Conservation (phyloP, 2,329 filamentous ascomycete species). For the Seiridium unicorne region DNA sequence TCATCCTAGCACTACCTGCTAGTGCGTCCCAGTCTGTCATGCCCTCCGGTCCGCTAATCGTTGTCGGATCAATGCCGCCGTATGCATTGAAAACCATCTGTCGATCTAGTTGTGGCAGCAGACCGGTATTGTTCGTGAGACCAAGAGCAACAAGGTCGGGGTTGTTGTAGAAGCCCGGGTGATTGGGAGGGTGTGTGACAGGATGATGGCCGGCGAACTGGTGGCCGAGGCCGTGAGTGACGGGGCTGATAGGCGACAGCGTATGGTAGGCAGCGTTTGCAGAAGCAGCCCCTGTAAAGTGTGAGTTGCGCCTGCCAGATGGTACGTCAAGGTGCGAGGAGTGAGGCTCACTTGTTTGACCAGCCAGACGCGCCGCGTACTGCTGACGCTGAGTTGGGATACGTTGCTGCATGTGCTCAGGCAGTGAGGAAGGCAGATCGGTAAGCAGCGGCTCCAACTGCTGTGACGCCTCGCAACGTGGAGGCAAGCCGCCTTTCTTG, state of each 20-base stretch:
- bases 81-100: conserved; percentile 77
- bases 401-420: conserved; percentile 33
- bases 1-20: conserved; percentile 30
- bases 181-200: conserved; percentile 9
- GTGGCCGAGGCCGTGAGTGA: conserved; percentile 36
- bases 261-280: conserved; percentile 37
- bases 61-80: conserved; percentile 45
- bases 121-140: conserved; percentile 45
- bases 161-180: conserved; percentile 43
- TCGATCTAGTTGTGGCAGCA: conserved; percentile 69
- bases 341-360: conserved; percentile 38
- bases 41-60: conserved; percentile 34
- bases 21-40: conserved; percentile 47
- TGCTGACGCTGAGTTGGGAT: conserved; percentile 32
- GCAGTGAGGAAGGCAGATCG: conserved; percentile 28
- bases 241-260: conserved; percentile 52
- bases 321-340: conserved; percentile 33
- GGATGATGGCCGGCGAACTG: conserved; percentile 13
- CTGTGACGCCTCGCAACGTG: conserved; percentile 29
- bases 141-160: conserved; percentile 53
- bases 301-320: conserved; percentile 20
- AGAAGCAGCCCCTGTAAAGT: conserved; percentile 25
- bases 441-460: conserved; percentile 37
- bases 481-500: conserved; percentile 34
- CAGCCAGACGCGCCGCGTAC: conserved; percentile 36